Conservation (phyloP, 176 grass and related monocot genomes). For the Tillandsia leiboldiana region DNA sequence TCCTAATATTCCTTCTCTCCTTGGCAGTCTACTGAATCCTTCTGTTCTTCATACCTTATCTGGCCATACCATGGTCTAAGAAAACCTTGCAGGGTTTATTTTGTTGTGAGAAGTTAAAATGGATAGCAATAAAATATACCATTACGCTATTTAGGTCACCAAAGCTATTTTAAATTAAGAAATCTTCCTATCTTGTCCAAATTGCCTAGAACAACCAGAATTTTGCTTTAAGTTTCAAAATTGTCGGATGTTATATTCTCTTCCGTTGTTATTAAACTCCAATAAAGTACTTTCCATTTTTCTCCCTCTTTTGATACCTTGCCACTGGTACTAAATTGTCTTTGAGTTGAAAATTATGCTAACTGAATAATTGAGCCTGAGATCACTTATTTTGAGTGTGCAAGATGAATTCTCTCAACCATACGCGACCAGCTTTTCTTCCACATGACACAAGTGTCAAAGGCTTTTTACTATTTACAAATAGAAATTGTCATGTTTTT, state of each 20-base stretch:
- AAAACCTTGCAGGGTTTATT: not conserved
- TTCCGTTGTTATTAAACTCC: not conserved
- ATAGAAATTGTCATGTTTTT: too few species aligned
- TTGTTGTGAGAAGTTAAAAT: not conserved
- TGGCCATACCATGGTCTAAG: too few species aligned
- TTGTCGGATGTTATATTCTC: not conserved
- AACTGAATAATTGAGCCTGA: too few species aligned
- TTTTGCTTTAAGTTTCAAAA: too few species aligned
- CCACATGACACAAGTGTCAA: too few species aligned
- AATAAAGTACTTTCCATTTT: not conserved
- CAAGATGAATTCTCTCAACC: too few species aligned
- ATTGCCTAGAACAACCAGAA: not conserved
- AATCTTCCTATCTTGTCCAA: not conserved
- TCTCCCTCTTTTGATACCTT: not conserved
- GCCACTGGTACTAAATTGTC: not conserved
- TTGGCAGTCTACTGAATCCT: too few species aligned
- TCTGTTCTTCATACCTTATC: too few species aligned
- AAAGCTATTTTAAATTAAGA: not conserved
- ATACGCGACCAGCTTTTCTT: too few species aligned
- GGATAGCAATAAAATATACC: not conserved
- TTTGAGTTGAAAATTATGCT: not conserved
- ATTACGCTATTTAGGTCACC: not conserved
- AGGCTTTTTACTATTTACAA: too few species aligned
- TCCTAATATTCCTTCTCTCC: too few species aligned
- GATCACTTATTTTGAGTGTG: too few species aligned